Evolutionary conservation across 2,329 filamentous ascomycete species (phyloP), one percentile per base, ranked within the genome.

Genomic region (Blumeria graminis): DNA sequence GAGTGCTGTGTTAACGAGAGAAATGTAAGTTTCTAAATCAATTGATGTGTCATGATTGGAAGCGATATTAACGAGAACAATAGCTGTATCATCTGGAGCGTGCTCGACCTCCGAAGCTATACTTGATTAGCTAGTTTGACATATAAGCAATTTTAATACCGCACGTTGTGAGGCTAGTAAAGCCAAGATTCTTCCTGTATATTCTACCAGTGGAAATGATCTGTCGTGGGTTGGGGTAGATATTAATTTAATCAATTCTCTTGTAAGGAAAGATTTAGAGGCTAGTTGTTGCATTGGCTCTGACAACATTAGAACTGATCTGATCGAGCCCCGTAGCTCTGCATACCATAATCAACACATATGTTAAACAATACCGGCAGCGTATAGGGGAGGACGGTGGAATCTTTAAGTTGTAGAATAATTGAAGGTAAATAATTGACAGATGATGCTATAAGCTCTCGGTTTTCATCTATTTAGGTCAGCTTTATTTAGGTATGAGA

Each of bases 291-390:
- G 78, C 14, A 77, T 76, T 60, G 66, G 65, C 61, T 65, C 78
- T 81, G 56, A 16, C 59, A 28, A 52, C 13, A 33, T 66, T 46
- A 67, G 62, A 52, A 18, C 33, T 28, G 3, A 1, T n/a, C 4
- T 28, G 5, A 4, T 16, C 11, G 8, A 50, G 28, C 10, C n/a
- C 18, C 36, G 22, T 13, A 43, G 39, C 16, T 5, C 18, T 14
- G 48, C 71, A 67, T 64, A 81, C 78, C 76, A 63, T 80, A 81
- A 63, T 82, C 79, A 13, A 81, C 72, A 56, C 77, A 73, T 52
- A 80, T 71, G 62, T 82, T 82, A 65, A 75, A 80, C 3, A 82
- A 66, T 7, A 81, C 79, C 0, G 77, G 76, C 43, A 81, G 72
- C 38, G 71, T 71, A 63, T 77, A 76, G 7, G 78, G 65, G 16